phyloP scores from a whole-genome alignment of 805 yeast genomes.

The Teunomyces stri region DNA sequence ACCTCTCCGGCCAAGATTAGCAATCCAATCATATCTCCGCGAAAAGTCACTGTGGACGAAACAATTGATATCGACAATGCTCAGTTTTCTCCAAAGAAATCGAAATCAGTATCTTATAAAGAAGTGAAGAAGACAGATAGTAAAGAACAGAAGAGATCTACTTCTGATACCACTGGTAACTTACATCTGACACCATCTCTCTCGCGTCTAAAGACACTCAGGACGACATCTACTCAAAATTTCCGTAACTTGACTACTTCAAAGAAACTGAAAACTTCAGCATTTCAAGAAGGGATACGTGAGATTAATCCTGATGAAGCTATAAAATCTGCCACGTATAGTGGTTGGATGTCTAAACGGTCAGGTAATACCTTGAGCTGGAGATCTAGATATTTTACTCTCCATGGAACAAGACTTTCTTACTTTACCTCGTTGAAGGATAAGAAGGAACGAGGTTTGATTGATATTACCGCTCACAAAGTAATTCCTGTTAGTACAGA shows the following conservation, averaged over 20 bases:
- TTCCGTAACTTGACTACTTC: constrained; percentile 42
- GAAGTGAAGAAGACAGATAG: constrained; percentile 27
- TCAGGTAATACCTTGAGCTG: constrained; percentile 79
- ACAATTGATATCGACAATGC: constrained; percentile 32
- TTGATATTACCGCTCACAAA: constrained; percentile 92
- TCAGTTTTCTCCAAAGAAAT: constrained; percentile 36
- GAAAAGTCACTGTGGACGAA: constrained; percentile 8
- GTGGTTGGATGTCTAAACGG: constrained; percentile 96
- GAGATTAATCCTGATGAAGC: constrained; percentile 74
- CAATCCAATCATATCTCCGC: constrained; percentile 9
- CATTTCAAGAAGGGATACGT: constrained; percentile 86
- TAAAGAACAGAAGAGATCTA: constrained; percentile 25
- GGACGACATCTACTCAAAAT: constrained; percentile 54
- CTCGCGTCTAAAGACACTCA: constrained; percentile 49
- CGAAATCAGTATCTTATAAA: constrained; percentile 20
- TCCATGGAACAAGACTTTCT: constrained; percentile 91
- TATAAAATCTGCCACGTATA: constrained; percentile 65
- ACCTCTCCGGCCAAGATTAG: constrained; percentile 26
- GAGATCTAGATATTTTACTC: constrained; percentile 81
- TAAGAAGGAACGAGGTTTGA: constrained; percentile 82
- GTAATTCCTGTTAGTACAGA: constrained; percentile 65
- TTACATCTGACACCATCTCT: constrained; percentile 13
- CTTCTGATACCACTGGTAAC: constrained; percentile 35
- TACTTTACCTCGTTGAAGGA: constrained; percentile 80
- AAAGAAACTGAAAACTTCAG: constrained; percentile 67